Conservation (phyloP, 345 rosid species). For the Eucalyptus dawsonii region DNA sequence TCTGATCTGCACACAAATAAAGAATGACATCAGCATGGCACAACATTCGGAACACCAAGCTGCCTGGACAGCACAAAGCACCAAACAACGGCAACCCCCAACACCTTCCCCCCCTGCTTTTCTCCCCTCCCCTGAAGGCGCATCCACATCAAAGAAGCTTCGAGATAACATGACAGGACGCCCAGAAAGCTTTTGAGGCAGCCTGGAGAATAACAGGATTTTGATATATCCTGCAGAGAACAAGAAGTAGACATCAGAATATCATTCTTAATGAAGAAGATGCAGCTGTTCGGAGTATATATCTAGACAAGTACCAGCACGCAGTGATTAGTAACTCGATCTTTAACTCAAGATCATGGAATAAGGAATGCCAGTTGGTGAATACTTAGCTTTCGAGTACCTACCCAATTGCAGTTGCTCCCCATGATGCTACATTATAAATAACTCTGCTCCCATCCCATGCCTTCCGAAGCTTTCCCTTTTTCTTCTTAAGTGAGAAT, state of each 20-base stretch:
- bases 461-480: slow-evolving; percentile 89
- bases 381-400: neutral
- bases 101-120: neutral
- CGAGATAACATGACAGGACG: slow-evolving; percentile 71
- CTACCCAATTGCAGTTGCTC: slow-evolving; percentile 93
- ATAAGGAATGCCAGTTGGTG: neutral
- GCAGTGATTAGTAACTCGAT: neutral
- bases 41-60: neutral
- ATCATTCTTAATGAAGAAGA: neutral
- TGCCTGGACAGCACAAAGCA: neutral
- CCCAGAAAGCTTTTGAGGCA: slow-evolving; percentile 85
- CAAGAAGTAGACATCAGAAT: neutral
- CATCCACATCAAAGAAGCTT: slow-evolving; percentile 52
- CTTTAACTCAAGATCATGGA: neutral
- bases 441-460: slow-evolving; percentile 98
- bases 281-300: neutral
- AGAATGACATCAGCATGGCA: neutral
- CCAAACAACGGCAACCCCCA: neutral
- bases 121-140: neutral
- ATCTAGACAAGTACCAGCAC: neutral
- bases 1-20: neutral
- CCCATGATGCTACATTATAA: slow-evolving; percentile 96
- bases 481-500: slow-evolving; percentile 63
- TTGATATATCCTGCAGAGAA: slow-evolving; percentile 66
- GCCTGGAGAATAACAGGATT: slow-evolving; percentile 62